Conservation (phyloP, 106 monocot genomes). For the Acorus gramineus region DNA sequence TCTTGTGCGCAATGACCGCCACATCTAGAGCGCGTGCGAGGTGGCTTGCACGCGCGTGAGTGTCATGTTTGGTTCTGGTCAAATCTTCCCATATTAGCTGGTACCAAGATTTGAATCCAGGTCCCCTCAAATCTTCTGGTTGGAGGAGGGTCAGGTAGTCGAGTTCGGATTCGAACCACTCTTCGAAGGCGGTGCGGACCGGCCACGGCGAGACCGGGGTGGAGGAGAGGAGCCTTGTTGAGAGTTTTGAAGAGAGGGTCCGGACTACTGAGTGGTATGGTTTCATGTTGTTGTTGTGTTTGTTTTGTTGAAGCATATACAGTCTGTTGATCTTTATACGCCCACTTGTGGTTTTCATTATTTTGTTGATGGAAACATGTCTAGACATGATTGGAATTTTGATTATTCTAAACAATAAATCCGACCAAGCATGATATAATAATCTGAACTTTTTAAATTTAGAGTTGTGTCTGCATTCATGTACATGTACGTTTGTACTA, state of each 20-base stretch:
- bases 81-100: too few species aligned
- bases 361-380: too few species aligned
- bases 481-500: too few species aligned
- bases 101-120: neutral
- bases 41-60: conserved; percentile 16
- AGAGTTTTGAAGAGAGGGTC: conserved; percentile 22
- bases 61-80: neutral
- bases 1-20: conserved; percentile 17
- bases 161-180: conserved; percentile 37
- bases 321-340: too few species aligned
- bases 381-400: too few species aligned
- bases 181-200: conserved; percentile 32
- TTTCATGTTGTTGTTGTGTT: conserved; percentile 16
- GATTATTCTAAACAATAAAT: too few species aligned
- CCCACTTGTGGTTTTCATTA: too few species aligned
- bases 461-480: too few species aligned
- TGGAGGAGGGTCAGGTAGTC: conserved; percentile 18
- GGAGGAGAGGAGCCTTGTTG: conserved; percentile 3
- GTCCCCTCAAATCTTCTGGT: too few species aligned
- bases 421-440: too few species aligned
- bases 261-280: conserved; percentile 25
- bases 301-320: too few species aligned
- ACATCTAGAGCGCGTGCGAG: conserved; percentile 13
- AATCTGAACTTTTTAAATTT: too few species aligned
- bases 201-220: conserved; percentile 39